These are phyloP conservation scores for Entophlyctis luteolus DNA, from an alignment of 192 early-diverging fungal genomes.

Conservation along the genomic window DNA sequence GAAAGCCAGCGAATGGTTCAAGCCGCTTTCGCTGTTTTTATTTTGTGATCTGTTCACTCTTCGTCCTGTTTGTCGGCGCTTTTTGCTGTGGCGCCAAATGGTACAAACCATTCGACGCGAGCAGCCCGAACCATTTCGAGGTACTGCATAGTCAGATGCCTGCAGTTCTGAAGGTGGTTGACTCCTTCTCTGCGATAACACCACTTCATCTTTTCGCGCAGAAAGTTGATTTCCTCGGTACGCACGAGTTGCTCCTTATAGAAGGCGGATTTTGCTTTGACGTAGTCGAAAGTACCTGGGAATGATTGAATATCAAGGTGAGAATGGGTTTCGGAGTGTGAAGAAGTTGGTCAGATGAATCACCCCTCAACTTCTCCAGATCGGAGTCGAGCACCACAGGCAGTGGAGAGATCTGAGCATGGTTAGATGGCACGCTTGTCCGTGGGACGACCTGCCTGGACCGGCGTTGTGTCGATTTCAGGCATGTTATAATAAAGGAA, in stretches of 20 bases:
- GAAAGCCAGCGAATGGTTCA: too few relatives aligned
- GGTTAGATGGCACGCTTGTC: not conserved
- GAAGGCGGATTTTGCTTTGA: constrained; percentile 71
- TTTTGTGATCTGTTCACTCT: not conserved
- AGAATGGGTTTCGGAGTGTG: not conserved
- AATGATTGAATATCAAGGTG: not conserved
- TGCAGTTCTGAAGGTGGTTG: constrained; percentile 92
- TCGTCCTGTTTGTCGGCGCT: too few relatives aligned
- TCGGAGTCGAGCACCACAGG: constrained; percentile 39
- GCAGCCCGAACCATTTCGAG: constrained; percentile 50
- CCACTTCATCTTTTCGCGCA: constrained; percentile 81
- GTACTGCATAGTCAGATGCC: constrained; percentile 76
- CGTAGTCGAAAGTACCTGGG: constrained; percentile 48
- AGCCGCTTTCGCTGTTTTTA: not conserved
- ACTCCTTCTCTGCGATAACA: constrained; percentile 90
- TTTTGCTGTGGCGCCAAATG: too few relatives aligned
- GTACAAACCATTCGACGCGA: constrained; percentile 26
- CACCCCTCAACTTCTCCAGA: constrained; percentile 38
- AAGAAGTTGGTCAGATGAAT: not conserved
- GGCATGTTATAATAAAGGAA: too few relatives aligned
- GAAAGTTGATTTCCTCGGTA: constrained; percentile 77
- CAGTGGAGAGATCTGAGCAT: constrained; percentile 36
- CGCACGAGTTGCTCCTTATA: constrained; percentile 90
- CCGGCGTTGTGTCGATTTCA: too few relatives aligned
- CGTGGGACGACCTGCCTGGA: too few relatives aligned